Conservation (phyloP, 345 rosid genomes). For the Eucalyptus lansdowneana region DNA sequence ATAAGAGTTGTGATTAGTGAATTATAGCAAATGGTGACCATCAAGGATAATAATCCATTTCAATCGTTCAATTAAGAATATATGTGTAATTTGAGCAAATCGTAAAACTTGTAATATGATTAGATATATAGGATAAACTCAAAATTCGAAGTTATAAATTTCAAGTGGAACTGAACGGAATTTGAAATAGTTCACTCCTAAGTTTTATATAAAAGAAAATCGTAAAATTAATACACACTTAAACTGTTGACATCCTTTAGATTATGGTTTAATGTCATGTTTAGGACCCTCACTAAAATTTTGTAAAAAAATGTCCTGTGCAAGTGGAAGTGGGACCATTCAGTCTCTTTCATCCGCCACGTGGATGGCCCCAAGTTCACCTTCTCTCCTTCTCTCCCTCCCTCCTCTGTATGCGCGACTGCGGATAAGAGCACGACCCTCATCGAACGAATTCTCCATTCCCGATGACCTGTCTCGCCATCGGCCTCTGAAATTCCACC, state of each 20-base stretch:
- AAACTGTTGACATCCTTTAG: no score
- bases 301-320: neutral
- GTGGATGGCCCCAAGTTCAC: neutral
- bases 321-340: neutral
- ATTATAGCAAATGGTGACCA: no score
- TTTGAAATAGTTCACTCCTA: no score
- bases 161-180: no score
- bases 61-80: no score
- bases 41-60: no score
- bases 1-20: no score
- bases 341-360: neutral
- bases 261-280: neutral
- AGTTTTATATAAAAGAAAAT: no score
- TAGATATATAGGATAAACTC: no score
- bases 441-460: neutral
- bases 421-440: neutral
- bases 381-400: neutral
- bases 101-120: fast-evolving
- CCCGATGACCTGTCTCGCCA: neutral
- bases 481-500: neutral
- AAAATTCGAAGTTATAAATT: no score
- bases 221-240: no score
- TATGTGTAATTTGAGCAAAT: fast-evolving
- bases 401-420: neutral
- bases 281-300: neutral